A percentile compares a stretch with the other conserved stretches of the same genome.
Evolutionary conservation across 2,329 filamentous ascomycete genomes (phyloP).

Genomic region (Teratosphaeria gauchensis): DNA sequence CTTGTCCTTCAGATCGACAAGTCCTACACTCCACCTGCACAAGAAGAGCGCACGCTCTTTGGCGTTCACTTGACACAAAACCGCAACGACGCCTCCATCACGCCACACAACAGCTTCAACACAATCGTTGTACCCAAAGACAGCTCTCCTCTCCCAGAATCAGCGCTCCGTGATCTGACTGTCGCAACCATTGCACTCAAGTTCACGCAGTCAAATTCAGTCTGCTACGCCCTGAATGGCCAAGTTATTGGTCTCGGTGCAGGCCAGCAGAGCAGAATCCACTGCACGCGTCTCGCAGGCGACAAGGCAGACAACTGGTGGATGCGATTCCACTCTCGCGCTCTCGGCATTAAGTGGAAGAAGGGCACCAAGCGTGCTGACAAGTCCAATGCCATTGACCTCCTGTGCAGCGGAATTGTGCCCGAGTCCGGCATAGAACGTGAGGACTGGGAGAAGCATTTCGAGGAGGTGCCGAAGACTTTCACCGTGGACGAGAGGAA

Average conservation of each 20-base stretch:
- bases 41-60: slow-evolving; percentile 80
- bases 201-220: slow-evolving; percentile 98
- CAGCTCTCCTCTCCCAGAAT: slow-evolving; percentile 60
- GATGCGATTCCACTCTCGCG: slow-evolving; percentile 92
- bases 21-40: slow-evolving; percentile 62
- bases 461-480: slow-evolving; percentile 74
- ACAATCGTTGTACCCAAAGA: slow-evolving; percentile 82
- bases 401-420: slow-evolving; percentile 83
- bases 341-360: slow-evolving; percentile 88
- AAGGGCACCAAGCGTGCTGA: slow-evolving; percentile 92
- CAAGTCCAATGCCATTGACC: slow-evolving; percentile 96
- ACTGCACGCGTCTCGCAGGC: slow-evolving; percentile 93
- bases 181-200: slow-evolving; percentile 96
- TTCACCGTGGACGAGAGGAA: slow-evolving; percentile 80
- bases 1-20: slow-evolving; percentile 91
- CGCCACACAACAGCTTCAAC: slow-evolving; percentile 69
- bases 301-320: slow-evolving; percentile 99
- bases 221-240: slow-evolving; percentile 91
- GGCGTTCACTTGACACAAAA: slow-evolving; percentile 81
- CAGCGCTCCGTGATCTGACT: slow-evolving; percentile 78
- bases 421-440: slow-evolving; percentile 76
- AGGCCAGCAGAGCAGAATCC: slow-evolving; percentile 93
- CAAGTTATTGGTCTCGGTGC: slow-evolving; percentile 91
- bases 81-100: slow-evolving; percentile 85
- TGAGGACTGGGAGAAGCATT: slow-evolving; percentile 76